phyloP scores from a whole-genome alignment of 495 filamentous ascomycete genomes.

The Talaromyces thailandensis region DNA sequence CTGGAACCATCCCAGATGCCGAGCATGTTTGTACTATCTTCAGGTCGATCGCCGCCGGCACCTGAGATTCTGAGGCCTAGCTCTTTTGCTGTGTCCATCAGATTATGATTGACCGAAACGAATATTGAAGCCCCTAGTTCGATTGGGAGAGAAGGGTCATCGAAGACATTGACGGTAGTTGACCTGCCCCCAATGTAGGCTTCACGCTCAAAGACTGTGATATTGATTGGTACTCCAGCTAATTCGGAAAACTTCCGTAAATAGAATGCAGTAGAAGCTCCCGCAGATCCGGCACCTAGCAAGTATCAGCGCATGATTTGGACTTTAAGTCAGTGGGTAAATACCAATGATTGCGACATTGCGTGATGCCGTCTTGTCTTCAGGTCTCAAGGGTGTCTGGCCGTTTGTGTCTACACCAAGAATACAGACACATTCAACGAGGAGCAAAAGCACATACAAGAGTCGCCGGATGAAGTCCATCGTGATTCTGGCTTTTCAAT shows the following conservation, averaged over 20 bases:
- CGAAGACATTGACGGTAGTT: constrained; percentile 77
- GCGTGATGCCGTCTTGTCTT: constrained; percentile 7
- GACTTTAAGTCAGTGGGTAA: no score
- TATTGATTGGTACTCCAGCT: constrained; percentile 48
- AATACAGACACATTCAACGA: background rate
- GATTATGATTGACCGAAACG: constrained; percentile 74
- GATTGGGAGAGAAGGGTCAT: constrained; percentile 58
- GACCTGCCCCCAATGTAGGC: constrained; percentile 78
- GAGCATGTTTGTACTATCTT: constrained; percentile 39
- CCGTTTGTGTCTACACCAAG: constrained; percentile 13
- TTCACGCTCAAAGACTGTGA: constrained; percentile 83
- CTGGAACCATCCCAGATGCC: constrained; percentile 77
- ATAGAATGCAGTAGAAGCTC: constrained; percentile 79
- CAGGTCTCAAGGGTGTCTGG: constrained; percentile 16
- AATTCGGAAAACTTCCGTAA: constrained; percentile 58
- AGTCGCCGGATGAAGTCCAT: background rate
- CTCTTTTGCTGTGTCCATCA: constrained; percentile 62
- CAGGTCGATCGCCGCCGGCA: constrained; percentile 22
- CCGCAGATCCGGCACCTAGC: constrained; percentile 81
- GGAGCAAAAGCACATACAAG: background rate
- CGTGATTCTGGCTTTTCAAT: no score
- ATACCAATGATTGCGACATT: constrained; percentile 39
- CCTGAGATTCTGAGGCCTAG: constrained; percentile 52
- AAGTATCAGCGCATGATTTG: background rate
- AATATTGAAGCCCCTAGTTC: constrained; percentile 94